Evolutionary conservation across 352 stramenopile species (phyloP).

Genomic region (Phytophthora lateralis): DNA sequence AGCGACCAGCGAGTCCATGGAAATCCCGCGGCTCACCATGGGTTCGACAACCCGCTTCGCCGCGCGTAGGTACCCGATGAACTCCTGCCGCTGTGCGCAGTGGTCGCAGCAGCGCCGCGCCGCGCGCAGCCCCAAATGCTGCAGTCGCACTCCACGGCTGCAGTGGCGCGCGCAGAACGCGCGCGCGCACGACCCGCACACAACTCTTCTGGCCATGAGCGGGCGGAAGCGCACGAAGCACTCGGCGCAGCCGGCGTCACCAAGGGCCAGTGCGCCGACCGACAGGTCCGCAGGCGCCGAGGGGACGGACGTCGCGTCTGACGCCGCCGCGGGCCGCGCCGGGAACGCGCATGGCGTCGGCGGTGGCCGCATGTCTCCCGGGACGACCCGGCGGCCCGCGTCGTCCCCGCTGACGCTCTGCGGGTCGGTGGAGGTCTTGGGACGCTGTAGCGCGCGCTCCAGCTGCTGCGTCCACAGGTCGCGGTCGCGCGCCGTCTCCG

Average conservation of each 20-base stretch:
- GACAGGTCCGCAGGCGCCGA: constrained; percentile 16
- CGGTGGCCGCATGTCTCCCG: constrained; percentile 48
- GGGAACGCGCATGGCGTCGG: constrained; percentile 32
- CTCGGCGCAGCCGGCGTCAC: constrained; percentile 48
- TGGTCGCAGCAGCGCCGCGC: constrained; percentile 54
- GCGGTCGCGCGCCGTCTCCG: constrained; percentile 46
- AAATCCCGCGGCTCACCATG: constrained; percentile 30
- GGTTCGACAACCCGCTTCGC: constrained; percentile 46
- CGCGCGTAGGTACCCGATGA: constrained; percentile 49
- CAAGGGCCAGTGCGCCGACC: constrained; percentile 7
- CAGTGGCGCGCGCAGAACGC: constrained; percentile 74
- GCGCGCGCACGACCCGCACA: constrained; percentile 64
- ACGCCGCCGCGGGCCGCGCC: constrained; percentile 3
- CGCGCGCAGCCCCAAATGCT: constrained; percentile 43
- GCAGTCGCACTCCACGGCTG: constrained; percentile 48
- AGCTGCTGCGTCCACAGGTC: constrained; percentile 55
- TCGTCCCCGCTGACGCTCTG: constrained; percentile 23
- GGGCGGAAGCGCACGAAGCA: constrained; percentile 62
- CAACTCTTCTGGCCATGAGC: constrained; percentile 48
- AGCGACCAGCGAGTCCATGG: constrained; percentile 39
- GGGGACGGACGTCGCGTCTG: constrained; percentile 15
- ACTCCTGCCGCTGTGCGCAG: constrained; percentile 63
- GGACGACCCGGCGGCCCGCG: constrained; percentile 50
- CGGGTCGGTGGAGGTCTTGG: constrained; percentile 32
- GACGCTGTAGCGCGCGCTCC: constrained; percentile 25